Evolutionary conservation across 371 early-diverging fungal genomes (phyloP), one percentile per base, ranked within the genome.

Genomic region (Mortierella sp.): DNA sequence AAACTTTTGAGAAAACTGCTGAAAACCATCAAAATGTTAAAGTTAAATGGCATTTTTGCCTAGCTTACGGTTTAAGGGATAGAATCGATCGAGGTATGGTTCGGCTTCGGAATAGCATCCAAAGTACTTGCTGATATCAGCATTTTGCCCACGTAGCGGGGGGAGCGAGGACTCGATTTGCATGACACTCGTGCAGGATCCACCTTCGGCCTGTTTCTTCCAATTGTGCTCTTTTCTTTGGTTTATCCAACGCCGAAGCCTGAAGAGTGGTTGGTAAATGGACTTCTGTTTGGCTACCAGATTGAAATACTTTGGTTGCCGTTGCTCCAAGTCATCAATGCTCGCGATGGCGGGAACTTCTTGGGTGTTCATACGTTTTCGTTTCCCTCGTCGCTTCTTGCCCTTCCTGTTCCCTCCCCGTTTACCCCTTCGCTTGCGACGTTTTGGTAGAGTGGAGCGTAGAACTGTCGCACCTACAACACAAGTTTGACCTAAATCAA

Each of bases 401-500:
- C n/a, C n/a, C 37, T 37, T 37, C 37, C 37, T 3, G 5, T 37
- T 37, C 37, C 37, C 5, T 9, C 37, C 37, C 9, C 37, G 37
- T 37, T 37, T 37, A 37, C 37, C 37, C 37, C 37, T 37, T 37
- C 37, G 37, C 9, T 37, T 37, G 37, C 37, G 37, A 37, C 37
- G 37, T 37, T 3, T 9, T 37, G 37, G 37, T 37, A 7, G 47
- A 6, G 45, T 15, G 0, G 63, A 63, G 0, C 62, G 29, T 18
- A 51, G n/a, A 11, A 60, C 62, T 25, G 62, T 66, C 2, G 66
- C 62, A 15, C 62, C 62, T 16, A 66, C 28, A 21, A 65, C 66
- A 29, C 45, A 65, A 11, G 58, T 63, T 23, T 66, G 58, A 1
- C 66, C 66, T 15, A 72, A 59, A 21, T 72, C 67, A 18, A 72